Evolutionary conservation across 805 yeast species (phyloP), one percentile per base, ranked within the genome.

Genomic region (Candida succiphila): DNA sequence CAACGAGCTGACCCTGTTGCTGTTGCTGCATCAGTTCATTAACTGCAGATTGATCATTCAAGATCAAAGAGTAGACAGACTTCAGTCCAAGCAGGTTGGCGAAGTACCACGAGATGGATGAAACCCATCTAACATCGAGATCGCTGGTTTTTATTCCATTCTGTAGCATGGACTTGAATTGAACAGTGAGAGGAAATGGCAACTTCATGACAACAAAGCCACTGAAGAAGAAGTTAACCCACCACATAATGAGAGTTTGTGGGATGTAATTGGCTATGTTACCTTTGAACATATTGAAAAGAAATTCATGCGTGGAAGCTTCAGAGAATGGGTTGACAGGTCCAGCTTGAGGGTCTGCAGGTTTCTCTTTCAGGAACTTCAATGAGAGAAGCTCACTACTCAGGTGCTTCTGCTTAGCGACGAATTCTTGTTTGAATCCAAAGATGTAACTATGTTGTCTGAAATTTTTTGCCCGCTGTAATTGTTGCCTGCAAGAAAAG

Each of bases 51-150:
- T 60, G 50, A 37, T 69, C 74, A 10, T 75, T 77, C 42, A 85
- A 67, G 7, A 87, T 41, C 34, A 89, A 66, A 25, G 82, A 69
- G 52, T 79, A 81, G 2, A 92, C 77, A 0, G 95, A 81, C 43
- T 74, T 72, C 39, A 92, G 67, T 20, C 97, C 97, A 32, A 88
- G 56, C 39, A 86, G 72, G 35, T 86, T 83, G 34, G 89, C 82
- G 54, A 92, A 84, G 54, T 89, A 92, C 97, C 97, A 92, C 5
- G 96, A 86, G 16, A 92, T 80, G 3, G 95, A 78, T 25, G 92
- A 79, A 14, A 92, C 97, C 75, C 95, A 92, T 19, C 94, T 64
- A 7, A 79, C 95, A 51, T 88, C 92, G 37, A 92, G 63, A 47
- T 89, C 94, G 1, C 78, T 68, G 1, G 97, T 87, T 37, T 67